Evolutionary conservation across 1,139 yeast species (phyloP).

Genomic region (Saccharomyces pastorianus): DNA sequence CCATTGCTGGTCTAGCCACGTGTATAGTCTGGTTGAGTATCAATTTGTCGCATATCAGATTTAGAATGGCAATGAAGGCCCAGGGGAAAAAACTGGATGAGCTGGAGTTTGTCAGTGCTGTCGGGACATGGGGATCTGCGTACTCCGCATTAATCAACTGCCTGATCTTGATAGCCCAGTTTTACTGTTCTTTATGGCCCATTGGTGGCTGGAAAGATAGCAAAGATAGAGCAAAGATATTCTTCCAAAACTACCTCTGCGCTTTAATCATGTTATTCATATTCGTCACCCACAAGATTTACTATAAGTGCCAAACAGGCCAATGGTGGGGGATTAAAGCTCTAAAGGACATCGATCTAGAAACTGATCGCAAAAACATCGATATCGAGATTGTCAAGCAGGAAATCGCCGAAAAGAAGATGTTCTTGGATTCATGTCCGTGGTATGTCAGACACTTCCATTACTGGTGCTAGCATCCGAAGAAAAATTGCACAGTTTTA

Average conservation of each 20-base stretch:
- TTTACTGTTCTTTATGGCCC: conserved; percentile 75
- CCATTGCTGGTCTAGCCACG: conserved; percentile 77
- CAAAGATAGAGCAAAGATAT: conserved; percentile 35
- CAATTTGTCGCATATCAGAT: conserved; percentile 66
- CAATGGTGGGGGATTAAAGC: conserved; percentile 34
- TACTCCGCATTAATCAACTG: conserved; percentile 53
- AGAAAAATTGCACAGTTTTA: not conserved
- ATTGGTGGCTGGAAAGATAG: conserved; percentile 71
- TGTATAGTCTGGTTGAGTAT: conserved; percentile 78
- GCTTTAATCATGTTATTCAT: conserved; percentile 40
- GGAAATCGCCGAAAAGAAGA: conserved; percentile 20
- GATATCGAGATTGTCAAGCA: conserved; percentile 32
- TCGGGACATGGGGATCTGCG: conserved; percentile 62
- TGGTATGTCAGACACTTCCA: conserved; percentile 34
- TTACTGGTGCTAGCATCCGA: conserved; percentile 39
- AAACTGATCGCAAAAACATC: conserved; percentile 42
- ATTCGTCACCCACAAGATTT: conserved; percentile 42
- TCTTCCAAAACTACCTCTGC: conserved; percentile 46
- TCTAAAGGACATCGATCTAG: conserved; percentile 42
- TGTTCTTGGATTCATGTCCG: conserved; percentile 20
- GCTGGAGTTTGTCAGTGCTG: conserved; percentile 58
- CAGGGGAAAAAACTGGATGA: conserved; percentile 62
- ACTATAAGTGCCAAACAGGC: conserved; percentile 38
- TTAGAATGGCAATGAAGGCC: conserved; percentile 60
- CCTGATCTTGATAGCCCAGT: conserved; percentile 64